Base-by-base conservation (phyloP, 2,329 filamentous ascomycete genomes). In the Talaromyces atroroseus region DNA sequence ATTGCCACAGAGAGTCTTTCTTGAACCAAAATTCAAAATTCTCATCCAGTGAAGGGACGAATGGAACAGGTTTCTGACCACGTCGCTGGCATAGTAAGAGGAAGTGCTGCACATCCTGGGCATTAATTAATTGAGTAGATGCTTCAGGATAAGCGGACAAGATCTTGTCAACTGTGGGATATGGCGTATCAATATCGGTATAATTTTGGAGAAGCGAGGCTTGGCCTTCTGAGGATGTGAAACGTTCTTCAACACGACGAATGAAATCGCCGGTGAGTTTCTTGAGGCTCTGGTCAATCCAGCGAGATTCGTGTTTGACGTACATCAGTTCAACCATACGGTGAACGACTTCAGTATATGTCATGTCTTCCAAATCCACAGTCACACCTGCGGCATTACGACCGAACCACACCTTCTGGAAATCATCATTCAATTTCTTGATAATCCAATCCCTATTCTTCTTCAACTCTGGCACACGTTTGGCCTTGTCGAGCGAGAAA, bases 21-120 rank as follows among this genome's bases (percentile, higher is more conserved):
- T 99, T 99, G 87, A 99, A 99, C 80, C 90, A 99, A 77, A 95
- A 96, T 71, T 99, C 94, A 64, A 99, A 99, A 71, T 92, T 96
- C 61, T 95, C 91, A 66, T 99, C 94, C 21, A 99, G 81, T n/a
- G 88, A 81, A 5, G 94, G 94, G 29, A 99, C 92, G 70, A 99
- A 99, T 0, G 92, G 94, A 26, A 95, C 89, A 2, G 94, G 94
- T 82, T 99, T 99, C 79, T 99, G 94, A 42, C 87, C 88, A 49
- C 88, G 89, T 38, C 91, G 87, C 76, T 94, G 87, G 80, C 92
- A 97, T 45, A 99, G 85, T 34, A 95, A 81, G 54, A 99, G 76
- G 81, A 99, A 97, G 76, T 97, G 88, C 76, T 99, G 94, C 10
- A 96, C 91, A 76, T 99, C 94, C 73, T 99, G 94, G 12, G 95